Evolutionary conservation across 768 basidiomycete genomes (phyloP).

Genomic region (Hericium erinaceus): DNA sequence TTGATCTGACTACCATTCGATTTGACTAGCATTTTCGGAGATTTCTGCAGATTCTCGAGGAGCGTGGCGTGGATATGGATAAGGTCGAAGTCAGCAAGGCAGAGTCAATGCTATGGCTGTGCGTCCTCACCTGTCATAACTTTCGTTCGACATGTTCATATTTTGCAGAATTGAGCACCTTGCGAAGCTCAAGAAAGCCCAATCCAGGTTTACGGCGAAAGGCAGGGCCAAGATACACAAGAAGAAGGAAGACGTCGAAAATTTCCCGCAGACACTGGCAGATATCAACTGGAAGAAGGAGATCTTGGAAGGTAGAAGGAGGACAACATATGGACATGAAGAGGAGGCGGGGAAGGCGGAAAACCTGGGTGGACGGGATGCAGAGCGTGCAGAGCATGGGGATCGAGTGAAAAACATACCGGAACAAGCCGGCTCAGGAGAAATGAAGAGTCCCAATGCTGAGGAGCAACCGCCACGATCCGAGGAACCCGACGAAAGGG

Average conservation of each 20-base stretch:
- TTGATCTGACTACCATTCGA: background rate
- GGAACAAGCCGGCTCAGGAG: no score
- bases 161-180: conserved; percentile 37
- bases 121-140: conserved; percentile 10
- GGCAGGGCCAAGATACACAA: conserved; percentile 27
- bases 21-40: conserved; percentile 44
- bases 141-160: background rate
- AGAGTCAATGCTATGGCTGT: conserved; percentile 50
- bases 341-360: no score
- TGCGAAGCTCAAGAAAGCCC: conserved; percentile 33
- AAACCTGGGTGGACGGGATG: no score
- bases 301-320: conserved; percentile 21
- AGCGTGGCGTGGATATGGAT: conserved; percentile 47
- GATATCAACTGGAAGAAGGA: conserved; percentile 24
- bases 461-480: no score
- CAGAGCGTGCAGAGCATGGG: no score
- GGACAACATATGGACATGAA: background rate
- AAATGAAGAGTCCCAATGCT: no score
- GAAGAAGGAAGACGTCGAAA: conserved; percentile 18
- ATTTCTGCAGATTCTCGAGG: conserved; percentile 42
- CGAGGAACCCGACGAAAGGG: no score
- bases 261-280: background rate
- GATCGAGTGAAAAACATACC: no score
- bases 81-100: conserved; percentile 55
- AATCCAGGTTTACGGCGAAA: conserved; percentile 20